Evolutionary conservation across 2,329 filamentous ascomycete genomes (phyloP).

Genomic region (Ophioceras dolichostomum): DNA sequence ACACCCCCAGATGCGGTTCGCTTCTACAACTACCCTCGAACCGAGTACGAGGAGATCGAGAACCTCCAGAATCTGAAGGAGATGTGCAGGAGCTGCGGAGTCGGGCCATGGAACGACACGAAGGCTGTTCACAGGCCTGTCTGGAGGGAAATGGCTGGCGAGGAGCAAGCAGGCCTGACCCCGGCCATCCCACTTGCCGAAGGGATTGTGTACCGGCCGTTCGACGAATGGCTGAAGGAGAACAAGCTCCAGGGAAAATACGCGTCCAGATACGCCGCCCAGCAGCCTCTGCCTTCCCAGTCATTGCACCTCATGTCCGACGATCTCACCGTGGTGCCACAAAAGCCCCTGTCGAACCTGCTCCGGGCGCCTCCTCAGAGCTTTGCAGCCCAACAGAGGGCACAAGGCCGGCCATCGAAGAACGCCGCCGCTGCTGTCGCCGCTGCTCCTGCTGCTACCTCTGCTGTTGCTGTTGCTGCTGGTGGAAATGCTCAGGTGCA

Average conservation of each 20-base stretch:
- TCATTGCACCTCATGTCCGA: slow-evolving; percentile 9
- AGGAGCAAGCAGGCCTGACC: slow-evolving; percentile 53
- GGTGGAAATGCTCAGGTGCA: too few relatives aligned
- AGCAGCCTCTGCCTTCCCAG: not conserved
- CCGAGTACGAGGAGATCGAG: slow-evolving; percentile 28
- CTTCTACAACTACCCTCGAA: slow-evolving; percentile 40
- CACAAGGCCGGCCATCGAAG: slow-evolving; percentile 33
- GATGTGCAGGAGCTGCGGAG: slow-evolving; percentile 44
- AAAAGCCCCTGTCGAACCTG: slow-evolving; percentile 23
- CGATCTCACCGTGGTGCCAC: slow-evolving; percentile 18
- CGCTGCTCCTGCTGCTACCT: too few relatives aligned
- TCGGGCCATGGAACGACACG: slow-evolving; percentile 40
- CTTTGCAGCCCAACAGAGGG: slow-evolving; percentile 53
- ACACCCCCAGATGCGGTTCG: slow-evolving; percentile 42
- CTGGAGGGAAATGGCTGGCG: slow-evolving; percentile 56
- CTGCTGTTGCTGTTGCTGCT: too few relatives aligned
- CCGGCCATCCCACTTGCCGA: slow-evolving; percentile 50
- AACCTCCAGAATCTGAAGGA: slow-evolving; percentile 41
- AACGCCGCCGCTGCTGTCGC: not conserved
- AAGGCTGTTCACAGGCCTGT: slow-evolving; percentile 40
- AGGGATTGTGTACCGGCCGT: slow-evolving; percentile 51
- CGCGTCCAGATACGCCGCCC: too few relatives aligned
- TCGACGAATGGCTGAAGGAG: slow-evolving; percentile 47
- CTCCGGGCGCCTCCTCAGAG: slow-evolving; percentile 47
- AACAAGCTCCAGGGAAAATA: slow-evolving; percentile 24